Base-by-base conservation (phyloP, 352 stramenopile species). In the Elongisporangium prolatum region DNA sequence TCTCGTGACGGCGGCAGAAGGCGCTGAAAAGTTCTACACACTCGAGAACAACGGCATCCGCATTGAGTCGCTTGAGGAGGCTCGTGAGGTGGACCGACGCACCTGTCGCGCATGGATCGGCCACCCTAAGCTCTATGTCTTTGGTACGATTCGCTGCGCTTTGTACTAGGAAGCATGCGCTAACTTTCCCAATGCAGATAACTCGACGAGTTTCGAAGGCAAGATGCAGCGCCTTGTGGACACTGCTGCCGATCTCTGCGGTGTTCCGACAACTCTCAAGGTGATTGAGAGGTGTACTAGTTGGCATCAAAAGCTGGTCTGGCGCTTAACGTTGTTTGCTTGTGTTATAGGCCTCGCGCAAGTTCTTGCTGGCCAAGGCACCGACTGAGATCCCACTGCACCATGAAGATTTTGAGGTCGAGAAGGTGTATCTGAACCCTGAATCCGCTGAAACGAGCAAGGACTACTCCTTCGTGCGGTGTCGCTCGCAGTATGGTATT, bases 1-100 rank as follows among this genome's bases (percentile, higher is more conserved):
- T 69, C 72, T 96, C 56, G 84, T 96, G 38, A 94, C 86, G 16
- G 96, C 97, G 3, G 96, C 97, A 3, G 78, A 96, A 53, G 96
- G 96, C 51, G 97, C 97, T 10, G 90, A 97, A 56, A 82, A 89
- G 58, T 98, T 96, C 67, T 99, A 99, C 73, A 96, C 96, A 16
- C 71, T 98, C 40, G 95, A 98, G 21, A 99, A 98, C 68, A 99
- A 99, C 73, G 79, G 78, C 49, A 96, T 93, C 22, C 80, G 97
- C 44, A 98, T 89, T n/a, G 96, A 99, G 81, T 93, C 80, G 14
- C 71, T 95, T 21, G 89, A 98, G 21, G 52, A 97, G 63, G 95
- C 96, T n/a, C 75, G 77, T 4, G 80, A 81, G n/a, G 71, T 97
- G 49, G 96, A 99, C 69, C 63, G 68, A 24, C 80, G 78, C 52